Evolutionary conservation across 257 asterid genomes (phyloP).

Genomic region (Forsythia viridissima): DNA sequence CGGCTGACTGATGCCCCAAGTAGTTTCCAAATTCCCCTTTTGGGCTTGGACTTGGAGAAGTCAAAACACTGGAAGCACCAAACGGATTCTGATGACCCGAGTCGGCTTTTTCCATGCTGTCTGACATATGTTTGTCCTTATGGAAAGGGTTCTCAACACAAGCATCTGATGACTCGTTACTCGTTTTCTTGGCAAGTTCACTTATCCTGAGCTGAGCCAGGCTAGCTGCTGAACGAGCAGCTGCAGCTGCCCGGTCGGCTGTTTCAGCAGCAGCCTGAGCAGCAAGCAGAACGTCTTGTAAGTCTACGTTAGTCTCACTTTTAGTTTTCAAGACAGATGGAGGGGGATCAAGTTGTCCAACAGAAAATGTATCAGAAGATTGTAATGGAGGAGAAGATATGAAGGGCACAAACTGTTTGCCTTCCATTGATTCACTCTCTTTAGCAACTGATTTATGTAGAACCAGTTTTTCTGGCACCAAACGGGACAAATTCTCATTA

Average conservation of each 20-base stretch:
- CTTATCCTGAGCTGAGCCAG: slow-evolving; percentile 77
- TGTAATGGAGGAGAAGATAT: slow-evolving; percentile 57
- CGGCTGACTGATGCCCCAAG: slow-evolving; percentile 12
- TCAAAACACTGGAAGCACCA: no score
- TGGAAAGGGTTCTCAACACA: slow-evolving; percentile 55
- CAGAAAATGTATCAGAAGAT: slow-evolving; percentile 33
- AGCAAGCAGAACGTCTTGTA: slow-evolving; percentile 83
- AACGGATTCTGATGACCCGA: neutral
- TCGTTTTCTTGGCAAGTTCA: slow-evolving; percentile 57
- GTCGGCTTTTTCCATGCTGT: slow-evolving; percentile 24
- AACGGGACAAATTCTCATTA: slow-evolving; percentile 21
- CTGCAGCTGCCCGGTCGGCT: slow-evolving; percentile 91
- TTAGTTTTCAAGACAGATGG: slow-evolving; percentile 34
- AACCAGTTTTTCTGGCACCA: slow-evolving; percentile 30
- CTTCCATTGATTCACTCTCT: slow-evolving; percentile 33
- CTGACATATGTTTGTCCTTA: slow-evolving; percentile 29
- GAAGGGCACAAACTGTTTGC: slow-evolving; percentile 64
- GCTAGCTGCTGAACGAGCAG: slow-evolving; percentile 93
- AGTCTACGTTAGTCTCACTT: slow-evolving; percentile 42
- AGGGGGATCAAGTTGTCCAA: slow-evolving; percentile 29
- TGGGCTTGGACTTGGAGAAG: slow-evolving; percentile 35
- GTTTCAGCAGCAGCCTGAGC: slow-evolving; percentile 88
- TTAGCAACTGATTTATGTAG: slow-evolving; percentile 27
- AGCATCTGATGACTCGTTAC: slow-evolving; percentile 31
- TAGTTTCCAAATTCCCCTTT: slow-evolving; percentile 14